Evolutionary conservation across 805 yeast species (phyloP).

Genomic region (Zygoascus tannicola): DNA sequence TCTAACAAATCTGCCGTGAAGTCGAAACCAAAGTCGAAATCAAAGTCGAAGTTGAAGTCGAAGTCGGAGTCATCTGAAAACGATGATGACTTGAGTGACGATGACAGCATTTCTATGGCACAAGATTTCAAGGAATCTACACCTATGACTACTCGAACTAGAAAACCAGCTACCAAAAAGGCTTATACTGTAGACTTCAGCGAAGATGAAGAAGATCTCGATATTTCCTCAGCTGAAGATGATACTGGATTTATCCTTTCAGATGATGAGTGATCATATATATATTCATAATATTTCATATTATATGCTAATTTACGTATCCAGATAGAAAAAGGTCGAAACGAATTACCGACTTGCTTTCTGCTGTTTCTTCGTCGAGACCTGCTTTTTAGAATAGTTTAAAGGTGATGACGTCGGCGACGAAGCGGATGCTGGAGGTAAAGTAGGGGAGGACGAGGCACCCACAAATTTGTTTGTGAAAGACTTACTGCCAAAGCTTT

Average conservation of each 20-base stretch:
- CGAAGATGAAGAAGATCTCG: constrained; percentile 9
- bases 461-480: constrained; percentile 3
- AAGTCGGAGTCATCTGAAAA: background rate
- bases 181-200: constrained; percentile 10
- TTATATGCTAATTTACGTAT: too few species aligned
- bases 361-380: constrained; percentile 18
- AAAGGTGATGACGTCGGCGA: background rate
- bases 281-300: too few species aligned
- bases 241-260: background rate
- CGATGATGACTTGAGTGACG: background rate
- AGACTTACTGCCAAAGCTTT: background rate
- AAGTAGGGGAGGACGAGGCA: constrained; percentile 1
- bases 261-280: background rate
- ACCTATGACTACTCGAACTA: constrained; percentile 14
- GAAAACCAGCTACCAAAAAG: constrained; percentile 23
- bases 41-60: background rate
- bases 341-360: constrained; percentile 10
- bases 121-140: background rate
- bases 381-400: background rate
- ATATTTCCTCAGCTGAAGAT: background rate
- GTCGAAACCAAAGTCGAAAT: background rate
- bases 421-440: background rate
- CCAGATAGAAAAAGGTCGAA: constrained; percentile 5
- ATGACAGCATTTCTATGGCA: background rate
- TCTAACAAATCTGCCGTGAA: background rate